Evolutionary conservation across 441 rosid species (phyloP).

Genomic region (Bocquillonia castaneifolia): DNA sequence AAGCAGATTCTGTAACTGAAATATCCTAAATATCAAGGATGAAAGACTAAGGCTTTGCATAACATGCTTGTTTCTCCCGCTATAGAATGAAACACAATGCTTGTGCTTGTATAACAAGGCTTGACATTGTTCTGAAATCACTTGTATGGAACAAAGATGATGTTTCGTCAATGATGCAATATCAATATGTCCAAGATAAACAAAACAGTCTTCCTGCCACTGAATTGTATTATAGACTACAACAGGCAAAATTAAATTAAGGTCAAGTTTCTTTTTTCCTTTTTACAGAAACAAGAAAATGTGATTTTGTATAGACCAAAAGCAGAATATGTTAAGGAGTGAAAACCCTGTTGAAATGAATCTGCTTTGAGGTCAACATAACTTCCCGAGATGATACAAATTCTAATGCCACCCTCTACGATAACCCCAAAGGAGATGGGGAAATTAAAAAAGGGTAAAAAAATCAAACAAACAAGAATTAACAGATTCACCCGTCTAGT

Average conservation of each 20-base stretch:
- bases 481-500: slow-evolving; percentile 39
- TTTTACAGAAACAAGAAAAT: slow-evolving; percentile 35
- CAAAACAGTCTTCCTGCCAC: slow-evolving; percentile 13
- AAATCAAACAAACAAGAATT: slow-evolving; percentile 41
- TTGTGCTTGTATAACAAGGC: background rate
- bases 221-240: slow-evolving; percentile 27
- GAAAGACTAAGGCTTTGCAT: background rate
- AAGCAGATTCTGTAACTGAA: background rate
- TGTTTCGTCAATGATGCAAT: background rate
- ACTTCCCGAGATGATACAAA: slow-evolving; percentile 34
- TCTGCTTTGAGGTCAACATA: slow-evolving; percentile 29
- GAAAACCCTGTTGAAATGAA: slow-evolving; percentile 16
- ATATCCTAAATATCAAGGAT: background rate
- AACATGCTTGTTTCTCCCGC: too few relatives aligned
- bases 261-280: slow-evolving; percentile 13
- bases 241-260: slow-evolving; percentile 18
- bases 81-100: background rate
- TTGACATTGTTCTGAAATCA: too few relatives aligned
- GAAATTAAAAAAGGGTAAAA: slow-evolving; percentile 20
- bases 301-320: slow-evolving; percentile 29
- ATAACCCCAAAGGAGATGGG: slow-evolving; percentile 26
- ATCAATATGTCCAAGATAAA: background rate
- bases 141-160: too few relatives aligned
- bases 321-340: slow-evolving; percentile 22
- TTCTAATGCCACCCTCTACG: slow-evolving; percentile 44